Base-by-base conservation (phyloP, 441 rosid genomes). In the Dalechampia spathulata region DNA sequence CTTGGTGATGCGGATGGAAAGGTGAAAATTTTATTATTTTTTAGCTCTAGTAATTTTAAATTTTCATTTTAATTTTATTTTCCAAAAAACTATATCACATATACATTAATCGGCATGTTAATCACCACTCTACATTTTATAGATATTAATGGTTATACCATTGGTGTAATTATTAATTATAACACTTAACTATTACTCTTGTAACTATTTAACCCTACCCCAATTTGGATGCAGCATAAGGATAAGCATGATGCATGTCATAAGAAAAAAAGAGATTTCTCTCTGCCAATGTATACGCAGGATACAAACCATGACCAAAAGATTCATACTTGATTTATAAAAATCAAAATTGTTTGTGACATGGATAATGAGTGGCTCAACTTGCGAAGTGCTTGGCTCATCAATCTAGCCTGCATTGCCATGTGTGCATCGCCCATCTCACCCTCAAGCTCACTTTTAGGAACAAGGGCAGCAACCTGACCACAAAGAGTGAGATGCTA, bases 351-450 rank as follows among this genome's bases (percentile, higher is more conserved):
- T 17, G 96, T 82, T 72, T 87, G 90, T 0, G 99, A 87, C 57
- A 76, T 60, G 1, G 96, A 89, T 62, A 93, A 75, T 38, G 97
- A 90, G 73, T 93, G 97, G 70, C 99, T 90, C 65, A 93, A 60
- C 70, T 93, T 93, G 67, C 96, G 95, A 49, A 93, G 92, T 16
- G 97, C 97, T 75, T 90, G 97, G 70, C 96, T 90, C 99, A 93
- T 93, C 69, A 93, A 71, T 69, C 99, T 85, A 53, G 99, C 97
- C 79, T 89, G 97, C 96, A 92, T 76, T 68, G 99, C 99, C 96
- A 92, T 89, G 74, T 93, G 97, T 54, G 97, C 99, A 74, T 93
- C 96, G 57, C 99, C 99, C 97, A 93, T 93, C 86, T 89, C 97
- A 0, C 99, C 97, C 25, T 93, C 99, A 32, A 93, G 99, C 76